phyloP scores from a whole-genome alignment of 2,329 filamentous ascomycete species.

The Penicillium decumbens region DNA sequence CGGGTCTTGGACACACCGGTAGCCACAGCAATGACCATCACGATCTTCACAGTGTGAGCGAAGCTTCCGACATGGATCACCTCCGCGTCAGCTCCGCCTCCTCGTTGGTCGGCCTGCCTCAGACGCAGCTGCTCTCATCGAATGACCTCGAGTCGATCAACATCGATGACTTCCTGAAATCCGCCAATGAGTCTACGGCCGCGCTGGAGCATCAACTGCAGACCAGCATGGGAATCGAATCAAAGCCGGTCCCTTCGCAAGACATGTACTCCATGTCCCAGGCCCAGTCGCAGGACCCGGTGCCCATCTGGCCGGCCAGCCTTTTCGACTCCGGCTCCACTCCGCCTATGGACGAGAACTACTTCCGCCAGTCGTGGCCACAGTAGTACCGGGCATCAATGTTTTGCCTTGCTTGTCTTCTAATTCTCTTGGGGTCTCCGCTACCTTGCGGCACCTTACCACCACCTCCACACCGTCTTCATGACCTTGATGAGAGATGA shows the following conservation, averaged over 20 bases:
- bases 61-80: slow-evolving; percentile 40
- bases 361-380: slow-evolving; percentile 32
- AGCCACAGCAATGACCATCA: slow-evolving; percentile 29
- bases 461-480: slow-evolving; percentile 41
- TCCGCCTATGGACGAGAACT: slow-evolving; percentile 30
- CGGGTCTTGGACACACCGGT: slow-evolving; percentile 24
- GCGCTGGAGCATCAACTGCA: slow-evolving; percentile 40
- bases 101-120: slow-evolving; percentile 41
- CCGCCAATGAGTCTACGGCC: slow-evolving; percentile 39
- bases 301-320: slow-evolving; percentile 30
- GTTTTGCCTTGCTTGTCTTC: slow-evolving; percentile 10
- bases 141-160: slow-evolving; percentile 40
- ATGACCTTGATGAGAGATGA: slow-evolving; percentile 46
- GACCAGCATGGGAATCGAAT: slow-evolving; percentile 35
- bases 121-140: slow-evolving; percentile 39
- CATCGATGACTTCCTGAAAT: slow-evolving; percentile 44
- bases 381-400: slow-evolving; percentile 16
- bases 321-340: slow-evolving; percentile 31
- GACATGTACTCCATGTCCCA: slow-evolving; percentile 30
- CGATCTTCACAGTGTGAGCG: slow-evolving; percentile 41
- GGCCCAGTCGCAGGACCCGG: slow-evolving; percentile 26
- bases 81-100: slow-evolving; percentile 42
- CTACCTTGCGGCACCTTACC: slow-evolving; percentile 32
- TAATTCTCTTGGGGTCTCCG: slow-evolving; percentile 18
- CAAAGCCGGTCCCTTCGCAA: slow-evolving; percentile 30